Evolutionary conservation across 306 rosid species (phyloP), one percentile per base, ranked within the genome.

Genomic region (Luffa acutangula): DNA sequence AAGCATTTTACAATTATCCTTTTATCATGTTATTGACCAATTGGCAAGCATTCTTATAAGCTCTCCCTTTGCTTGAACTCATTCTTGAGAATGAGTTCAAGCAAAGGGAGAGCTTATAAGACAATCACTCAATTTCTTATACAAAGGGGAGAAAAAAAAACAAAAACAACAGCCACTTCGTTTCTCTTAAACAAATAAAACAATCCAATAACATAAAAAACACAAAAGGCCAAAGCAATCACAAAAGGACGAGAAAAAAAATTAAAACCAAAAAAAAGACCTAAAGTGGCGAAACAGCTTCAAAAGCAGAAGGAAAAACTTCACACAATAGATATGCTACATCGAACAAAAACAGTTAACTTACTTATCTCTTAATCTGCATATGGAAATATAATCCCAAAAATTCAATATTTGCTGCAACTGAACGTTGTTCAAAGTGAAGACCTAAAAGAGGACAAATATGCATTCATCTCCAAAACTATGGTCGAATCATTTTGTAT

Each of bases 391-490:
- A 83, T 87, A 92, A 89, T 94, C 93, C 90, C 89, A 94, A 46
- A 92, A 80, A 79, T 84, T 62, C 66, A 90, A 84, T 78, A 94
- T 83, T 78, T 85, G 95, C 42, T 82, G 97, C 81, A 94, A 79
- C 92, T 94, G 98, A 84, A 83, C 87, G 85, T 92, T 97, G 64
- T 94, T 87, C 79, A 94, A 82, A 21, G 92, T 88, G 77, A 93
- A 52, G 43, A 78, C 92, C 98, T 94, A 81, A 79, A 62, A 66
- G 58, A 52, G 56, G 17, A 82, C 37, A 76, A 79, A 75, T 70
- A 69, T 36, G 76, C 66, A 58, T 3, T 77, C 12, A n/a, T 21
- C 31, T 46, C 63, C 52, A 52, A 21, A 36, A 36, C 45, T 79
- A 58, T 63, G n/a, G 71, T 21, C 36, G 17, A 46, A 52, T 39